Evolutionary conservation across 257 asterid genomes (phyloP), one percentile per base, ranked within the genome.

Genomic region (Lithospermum erythrorhizon): DNA sequence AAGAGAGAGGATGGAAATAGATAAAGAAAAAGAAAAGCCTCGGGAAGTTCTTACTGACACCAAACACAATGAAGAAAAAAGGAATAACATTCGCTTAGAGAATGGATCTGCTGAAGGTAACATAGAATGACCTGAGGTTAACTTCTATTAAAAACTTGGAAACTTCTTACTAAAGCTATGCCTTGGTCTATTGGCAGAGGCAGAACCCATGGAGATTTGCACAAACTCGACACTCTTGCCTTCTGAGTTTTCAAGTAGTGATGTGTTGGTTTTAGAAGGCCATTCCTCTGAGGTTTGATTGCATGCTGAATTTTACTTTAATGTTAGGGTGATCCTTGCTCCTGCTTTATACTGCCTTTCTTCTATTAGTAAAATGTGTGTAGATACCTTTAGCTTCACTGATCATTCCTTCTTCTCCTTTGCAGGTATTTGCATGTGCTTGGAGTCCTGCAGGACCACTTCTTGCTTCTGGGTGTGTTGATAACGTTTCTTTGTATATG

Each of bases 401-500:
- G 61, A 65, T 69, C 64, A 66, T 69, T 59, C 64, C 67, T 58
- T 65, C 67, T 64, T 61, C 52, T 57, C 56, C 63, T 57, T 75
- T 73, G 52, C 85, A 91, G 98, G 98, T 91, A 71, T 88, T 86
- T 81, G 97, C 98, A n/a, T 91, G 98, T 79, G 87, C 97, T 11
- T 91, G 98, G 98, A 86, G 88, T 68, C 95, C 98, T 37, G 58
- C 78, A 32, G 95, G 95, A 67, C 81, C 95, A 66, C 88, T 91
- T 78, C 97, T 91, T 78, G 98, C 98, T 66, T 86, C 98, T 66
- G 98, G 98, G 98, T 91, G 64, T 64, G 95, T 60, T 49, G 53
- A 55, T 45, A 14, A 47, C 45, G 11, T 35, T 65, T 58, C 59
- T 52, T 55, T 37, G 62, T 35, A 30, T 58, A 24, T 56, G 25